Evolutionary conservation across 1,284 basidiomycete genomes (phyloP), one percentile per base, ranked within the genome.

Genomic region (Neonothopanus nambi): DNA sequence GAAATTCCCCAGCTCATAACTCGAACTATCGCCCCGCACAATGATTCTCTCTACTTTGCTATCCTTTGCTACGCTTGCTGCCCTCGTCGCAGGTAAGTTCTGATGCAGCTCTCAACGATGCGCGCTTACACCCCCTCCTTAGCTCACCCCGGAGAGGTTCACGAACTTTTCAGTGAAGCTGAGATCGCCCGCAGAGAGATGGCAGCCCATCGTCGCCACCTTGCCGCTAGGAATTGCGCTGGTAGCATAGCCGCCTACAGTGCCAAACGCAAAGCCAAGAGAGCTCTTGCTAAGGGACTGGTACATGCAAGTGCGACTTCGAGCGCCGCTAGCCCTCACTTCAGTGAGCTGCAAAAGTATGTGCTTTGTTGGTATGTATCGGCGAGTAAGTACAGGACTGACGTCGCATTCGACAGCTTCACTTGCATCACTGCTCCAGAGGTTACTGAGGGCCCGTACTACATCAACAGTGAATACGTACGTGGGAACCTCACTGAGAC

Each of bases 401-500:
- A n/a, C n/a, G n/a, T n/a, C n/a, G n/a, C n/a, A n/a, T n/a, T n/a
- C n/a, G n/a, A 51, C 48, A 43, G 44, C 51, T 57, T 20, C 54
- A 58, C 48, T 46, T 57, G 55, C 48, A 53, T 60, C 18, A 55
- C 56, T 13, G 56, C 59, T 24, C 59, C 59, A 11, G 60, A 61
- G 28, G 57, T 57, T 15, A 45, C 36, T 23, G 60, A 60, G 43
- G 60, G 60, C n/a, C 60, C 60, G 3, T 61, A 60, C 52, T 61
- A 61, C 39, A 58, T 61, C 51, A 61, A 60, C 51, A 58, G 60
- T 39, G 60, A 60, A 35, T 21, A 57, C 4, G 54, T 61, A 18
- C 45, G 60, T 15, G 42, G 54, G 13, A 47, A 61, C 35, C 48
- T 82, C 61, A 74, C 73, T 26, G 81, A 82, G 54, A 69, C 72